Evolutionary conservation across 1,284 basidiomycete species (phyloP).

Genomic region (Leccinum pallidistipes): DNA sequence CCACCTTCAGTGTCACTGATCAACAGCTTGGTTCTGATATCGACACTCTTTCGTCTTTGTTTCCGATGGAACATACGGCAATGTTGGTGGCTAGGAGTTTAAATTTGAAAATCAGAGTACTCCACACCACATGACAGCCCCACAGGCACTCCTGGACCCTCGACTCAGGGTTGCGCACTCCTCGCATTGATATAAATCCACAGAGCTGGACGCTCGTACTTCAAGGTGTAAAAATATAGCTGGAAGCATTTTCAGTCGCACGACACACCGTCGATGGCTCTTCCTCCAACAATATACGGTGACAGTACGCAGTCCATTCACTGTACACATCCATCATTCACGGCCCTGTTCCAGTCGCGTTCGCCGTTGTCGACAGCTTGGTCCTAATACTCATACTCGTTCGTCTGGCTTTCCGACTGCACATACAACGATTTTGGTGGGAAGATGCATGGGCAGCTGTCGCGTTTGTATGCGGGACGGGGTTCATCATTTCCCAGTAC

Average conservation of each 20-base stretch:
- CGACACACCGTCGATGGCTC: not conserved
- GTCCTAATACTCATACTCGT: not conserved
- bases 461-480: not conserved
- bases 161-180: not conserved
- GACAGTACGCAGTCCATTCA: not conserved
- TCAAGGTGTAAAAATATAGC: not conserved
- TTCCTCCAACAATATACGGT: not conserved
- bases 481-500: not conserved
- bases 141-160: too few relatives aligned
- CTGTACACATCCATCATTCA: not conserved
- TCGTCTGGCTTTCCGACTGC: not conserved
- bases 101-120: too few relatives aligned
- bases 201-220: not conserved
- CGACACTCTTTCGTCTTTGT: not conserved
- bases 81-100: not conserved
- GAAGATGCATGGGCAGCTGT: not conserved
- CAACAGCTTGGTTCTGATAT: not conserved
- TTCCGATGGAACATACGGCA: not conserved
- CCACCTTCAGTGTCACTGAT: not conserved
- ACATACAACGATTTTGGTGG: not conserved
- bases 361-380: not conserved
- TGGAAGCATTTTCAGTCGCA: not conserved
- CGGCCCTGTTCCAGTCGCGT: not conserved
- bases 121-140: too few relatives aligned
- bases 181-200: too few relatives aligned